Base-by-base conservation (phyloP, 768 basidiomycete species). In the Flagelloscypha sp. region DNA sequence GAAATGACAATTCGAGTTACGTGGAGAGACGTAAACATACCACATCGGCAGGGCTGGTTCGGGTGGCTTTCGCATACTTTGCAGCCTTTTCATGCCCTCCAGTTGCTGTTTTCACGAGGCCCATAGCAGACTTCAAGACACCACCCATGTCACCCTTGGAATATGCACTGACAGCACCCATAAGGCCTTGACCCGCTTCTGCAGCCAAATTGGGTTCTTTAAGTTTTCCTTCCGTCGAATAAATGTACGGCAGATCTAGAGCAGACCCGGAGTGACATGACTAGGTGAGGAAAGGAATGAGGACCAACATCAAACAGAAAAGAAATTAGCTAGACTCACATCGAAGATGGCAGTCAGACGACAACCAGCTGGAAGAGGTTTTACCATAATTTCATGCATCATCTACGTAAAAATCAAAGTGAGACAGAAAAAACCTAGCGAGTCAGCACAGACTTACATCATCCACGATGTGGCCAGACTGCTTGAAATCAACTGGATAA, bases 221-320 rank as follows among this genome's bases (percentile, higher is more conserved):
- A 53, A 97, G 62, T 52, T 87, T 90, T 32, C 92, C 92, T 61
- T 97, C 89, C 6, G 90, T 94, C 15, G 89, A 89, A 60, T 97
- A 97, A 24, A 74, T 66, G 55, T 80, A 84, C 3, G 78, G 79
- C 18, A 84, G 65, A 54, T 84, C 79, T 81, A 93, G 69, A 3
- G 78, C 83, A 5, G 89, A 83, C 6, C 85, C 89, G n/a, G 87
- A 92, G 55, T 93, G 89, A 50, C 86, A 90, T 12, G 78, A 85
- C 82, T 87, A 38, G 18, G 30, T 17, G 5, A 42, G 21, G 27
- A 30, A 17, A 15, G 13, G 17, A 33, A n/a, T 18, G 15, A 11
- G 24, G 36, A 24, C 15, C 24, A 48, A 15, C 35, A 13, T 28
- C 17, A 25, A 27, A 23, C 17, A 27, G n/a, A 6, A 28, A 21